Evolutionary conservation across 768 basidiomycete genomes (phyloP).

Genomic region (Tricholomella constricta): DNA sequence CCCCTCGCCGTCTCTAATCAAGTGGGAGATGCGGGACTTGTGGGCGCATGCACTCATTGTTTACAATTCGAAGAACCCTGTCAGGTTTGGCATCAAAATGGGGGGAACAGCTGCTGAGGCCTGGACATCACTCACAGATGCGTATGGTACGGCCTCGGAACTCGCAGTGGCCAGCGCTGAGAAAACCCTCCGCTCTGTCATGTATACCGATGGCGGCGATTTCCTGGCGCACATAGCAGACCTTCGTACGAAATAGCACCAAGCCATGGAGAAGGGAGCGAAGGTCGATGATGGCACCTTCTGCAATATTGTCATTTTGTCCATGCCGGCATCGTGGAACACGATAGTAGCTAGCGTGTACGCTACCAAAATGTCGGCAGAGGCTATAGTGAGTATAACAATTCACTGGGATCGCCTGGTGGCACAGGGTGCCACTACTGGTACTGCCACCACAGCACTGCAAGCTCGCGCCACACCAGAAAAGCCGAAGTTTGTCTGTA

Average conservation of each 20-base stretch:
- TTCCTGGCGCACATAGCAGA: conserved; percentile 15
- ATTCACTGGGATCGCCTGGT: conserved; percentile 7
- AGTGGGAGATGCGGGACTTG: conserved; percentile 22
- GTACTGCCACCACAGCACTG: not conserved
- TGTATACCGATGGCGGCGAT: conserved; percentile 13
- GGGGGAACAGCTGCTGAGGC: conserved; percentile 23
- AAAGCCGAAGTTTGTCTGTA: not conserved
- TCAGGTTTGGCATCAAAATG: conserved; percentile 23
- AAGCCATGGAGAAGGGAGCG: conserved; percentile 16
- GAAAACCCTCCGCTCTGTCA: conserved; percentile 7
- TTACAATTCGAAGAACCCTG: conserved; percentile 24
- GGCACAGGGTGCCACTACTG: not conserved
- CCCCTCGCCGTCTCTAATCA: conserved; percentile 12
- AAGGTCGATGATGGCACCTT: conserved; percentile 18
- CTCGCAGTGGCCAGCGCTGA: conserved; percentile 14
- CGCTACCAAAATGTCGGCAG: not conserved
- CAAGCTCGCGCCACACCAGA: not conserved
- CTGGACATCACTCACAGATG: conserved; percentile 18
- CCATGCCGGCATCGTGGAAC: too few species aligned
- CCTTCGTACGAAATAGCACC: conserved; percentile 12
- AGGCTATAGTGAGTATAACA: conserved; percentile 10
- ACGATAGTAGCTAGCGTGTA: conserved; percentile 17
- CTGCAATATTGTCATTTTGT: conserved; percentile 17
- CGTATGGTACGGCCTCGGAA: conserved; percentile 11
- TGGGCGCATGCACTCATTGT: conserved; percentile 18